These are phyloP conservation scores for Sporothrix pseudoabietina DNA, from an alignment of 2,329 filamentous ascomycete genomes.

Conservation along the genomic window DNA sequence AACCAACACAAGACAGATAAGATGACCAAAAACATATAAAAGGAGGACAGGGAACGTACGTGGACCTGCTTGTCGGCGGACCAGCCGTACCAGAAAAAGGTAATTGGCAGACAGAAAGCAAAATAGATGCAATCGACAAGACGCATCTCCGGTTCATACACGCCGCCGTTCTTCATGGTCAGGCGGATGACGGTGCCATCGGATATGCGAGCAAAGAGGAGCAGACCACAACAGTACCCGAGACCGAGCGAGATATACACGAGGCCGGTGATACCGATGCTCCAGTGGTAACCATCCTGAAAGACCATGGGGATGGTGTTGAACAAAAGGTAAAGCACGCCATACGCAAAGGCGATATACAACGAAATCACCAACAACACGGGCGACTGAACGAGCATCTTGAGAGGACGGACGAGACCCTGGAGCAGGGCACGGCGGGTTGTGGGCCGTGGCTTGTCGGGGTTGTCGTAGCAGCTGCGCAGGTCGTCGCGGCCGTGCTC, in stretches of 20 bases:
- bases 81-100: conserved; percentile 48
- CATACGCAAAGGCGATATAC: conserved; percentile 56
- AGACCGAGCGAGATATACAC: conserved; percentile 53
- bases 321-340: conserved; percentile 57
- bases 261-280: conserved; percentile 50
- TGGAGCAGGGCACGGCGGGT: conserved; percentile 40
- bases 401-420: conserved; percentile 55
- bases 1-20: not conserved
- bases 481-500: conserved; percentile 51
- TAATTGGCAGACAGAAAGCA: conserved; percentile 41
- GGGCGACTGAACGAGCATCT: conserved; percentile 54
- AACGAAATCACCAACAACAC: conserved; percentile 51
- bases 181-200: conserved; percentile 46
- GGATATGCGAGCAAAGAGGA: conserved; percentile 41
- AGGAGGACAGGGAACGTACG: conserved; percentile 5
- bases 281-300: conserved; percentile 51
- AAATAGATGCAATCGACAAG: conserved; percentile 42
- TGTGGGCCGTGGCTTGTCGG: not conserved
- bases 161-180: conserved; percentile 44
- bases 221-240: conserved; percentile 37
- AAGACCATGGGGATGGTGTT: conserved; percentile 58
- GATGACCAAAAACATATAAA: not conserved
- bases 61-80: conserved; percentile 37
- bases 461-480: conserved; percentile 49
- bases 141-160: conserved; percentile 45